Evolutionary conservation across 1,139 yeast species (phyloP).

Genomic region (Nakaseomyces nivariensis): DNA sequence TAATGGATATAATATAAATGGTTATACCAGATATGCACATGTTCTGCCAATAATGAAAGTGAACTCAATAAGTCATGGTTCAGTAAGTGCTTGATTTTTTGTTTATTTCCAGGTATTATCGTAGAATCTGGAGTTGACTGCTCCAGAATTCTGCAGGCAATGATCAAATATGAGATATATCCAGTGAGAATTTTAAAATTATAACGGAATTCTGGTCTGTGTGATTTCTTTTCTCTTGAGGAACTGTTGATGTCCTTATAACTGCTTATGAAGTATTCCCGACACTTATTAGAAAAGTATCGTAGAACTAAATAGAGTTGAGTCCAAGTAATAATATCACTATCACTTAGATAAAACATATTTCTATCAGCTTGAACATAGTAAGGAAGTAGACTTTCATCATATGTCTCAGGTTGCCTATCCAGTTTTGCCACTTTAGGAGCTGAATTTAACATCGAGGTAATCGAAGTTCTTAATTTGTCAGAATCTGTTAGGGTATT

Average conservation of each 20-base stretch:
- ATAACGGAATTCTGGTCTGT: not conserved
- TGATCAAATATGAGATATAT: not conserved
- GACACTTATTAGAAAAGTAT: not conserved
- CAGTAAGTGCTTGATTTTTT: not conserved
- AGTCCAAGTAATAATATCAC: conserved; percentile 21
- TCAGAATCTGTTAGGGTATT: not conserved
- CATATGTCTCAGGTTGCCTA: not conserved
- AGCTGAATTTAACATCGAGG: not conserved
- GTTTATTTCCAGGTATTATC: not conserved
- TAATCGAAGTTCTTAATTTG: not conserved
- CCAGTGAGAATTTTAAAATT: not conserved
- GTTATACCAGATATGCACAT: conserved; percentile 1
- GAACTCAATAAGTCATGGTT: not conserved
- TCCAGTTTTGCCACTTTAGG: not conserved
- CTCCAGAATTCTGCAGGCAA: not conserved
- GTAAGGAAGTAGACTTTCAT: not conserved
- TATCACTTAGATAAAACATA: not conserved
- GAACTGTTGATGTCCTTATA: not conserved
- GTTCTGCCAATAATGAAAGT: not conserved
- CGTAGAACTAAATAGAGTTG: not conserved
- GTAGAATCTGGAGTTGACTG: not conserved
- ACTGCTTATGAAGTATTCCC: not conserved
- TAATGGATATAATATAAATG: not conserved
- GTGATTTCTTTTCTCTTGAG: not conserved
- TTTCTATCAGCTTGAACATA: not conserved